A percentile compares a stretch with the other conserved stretches of the same genome.
phyloP scores from a whole-genome alignment of 1,139 yeast species.

The Geotrichum aggregatum region DNA sequence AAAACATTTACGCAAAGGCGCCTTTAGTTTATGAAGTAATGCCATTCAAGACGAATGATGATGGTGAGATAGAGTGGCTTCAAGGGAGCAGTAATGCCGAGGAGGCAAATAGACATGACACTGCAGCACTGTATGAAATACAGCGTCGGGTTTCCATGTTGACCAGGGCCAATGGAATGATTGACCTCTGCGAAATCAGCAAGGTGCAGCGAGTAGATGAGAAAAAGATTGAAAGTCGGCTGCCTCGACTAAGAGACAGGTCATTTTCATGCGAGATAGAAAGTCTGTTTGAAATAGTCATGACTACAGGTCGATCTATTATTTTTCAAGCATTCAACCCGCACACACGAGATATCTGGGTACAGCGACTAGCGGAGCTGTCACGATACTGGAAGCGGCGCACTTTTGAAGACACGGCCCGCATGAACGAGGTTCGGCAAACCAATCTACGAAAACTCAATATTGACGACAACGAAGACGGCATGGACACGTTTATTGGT shows the following conservation, averaged over 20 bases:
- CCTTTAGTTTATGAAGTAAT: conserved; percentile 46
- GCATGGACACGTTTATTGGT: conserved; percentile 8
- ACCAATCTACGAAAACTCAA: conserved; percentile 48
- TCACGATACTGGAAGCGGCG: conserved; percentile 58
- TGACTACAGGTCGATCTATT: conserved; percentile 48
- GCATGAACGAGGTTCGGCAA: conserved; percentile 42
- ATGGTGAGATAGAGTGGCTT: conserved; percentile 62
- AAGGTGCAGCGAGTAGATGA: conserved; percentile 32
- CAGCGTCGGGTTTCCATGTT: conserved; percentile 58
- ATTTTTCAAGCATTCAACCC: conserved; percentile 56
- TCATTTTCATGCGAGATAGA: conserved; percentile 23
- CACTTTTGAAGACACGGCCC: conserved; percentile 42
- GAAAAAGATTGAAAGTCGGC: conserved; percentile 20
- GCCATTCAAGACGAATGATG: conserved; percentile 47
- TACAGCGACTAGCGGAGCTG: conserved; percentile 46
- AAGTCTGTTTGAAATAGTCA: conserved; percentile 51
- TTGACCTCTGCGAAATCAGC: conserved; percentile 55
- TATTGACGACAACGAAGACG: conserved; percentile 49
- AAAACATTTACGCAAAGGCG: conserved; percentile 29
- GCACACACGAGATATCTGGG: conserved; percentile 61
- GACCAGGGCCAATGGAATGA: conserved; percentile 54
- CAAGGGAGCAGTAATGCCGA: conserved; percentile 34
- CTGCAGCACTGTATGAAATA: conserved; percentile 55
- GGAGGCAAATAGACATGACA: conserved; percentile 51
- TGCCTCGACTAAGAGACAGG: conserved; percentile 5